These are phyloP conservation scores for Aspergillus taichungensis DNA, from an alignment of 495 filamentous ascomycete species.

Conservation along the genomic window DNA sequence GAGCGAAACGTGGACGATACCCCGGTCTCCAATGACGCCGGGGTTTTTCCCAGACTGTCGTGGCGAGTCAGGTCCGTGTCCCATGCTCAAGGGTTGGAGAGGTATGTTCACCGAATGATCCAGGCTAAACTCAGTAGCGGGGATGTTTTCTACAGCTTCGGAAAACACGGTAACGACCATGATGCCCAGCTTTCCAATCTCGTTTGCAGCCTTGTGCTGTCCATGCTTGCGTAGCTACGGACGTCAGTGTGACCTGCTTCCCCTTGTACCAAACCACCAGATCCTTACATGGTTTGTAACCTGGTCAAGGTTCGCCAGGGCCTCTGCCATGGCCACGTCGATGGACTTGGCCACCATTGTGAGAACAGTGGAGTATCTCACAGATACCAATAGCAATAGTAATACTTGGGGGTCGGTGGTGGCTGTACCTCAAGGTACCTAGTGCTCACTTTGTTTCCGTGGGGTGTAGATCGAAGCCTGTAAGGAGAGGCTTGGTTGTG, in stretches of 20 bases:
- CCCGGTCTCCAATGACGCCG: neutral
- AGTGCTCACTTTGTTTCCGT: too few relatives aligned
- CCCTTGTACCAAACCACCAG: neutral
- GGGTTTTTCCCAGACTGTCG: neutral
- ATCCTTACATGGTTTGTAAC: slow-evolving; percentile 15
- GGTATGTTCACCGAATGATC: slow-evolving; percentile 9
- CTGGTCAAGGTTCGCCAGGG: slow-evolving; percentile 15
- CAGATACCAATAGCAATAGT: neutral
- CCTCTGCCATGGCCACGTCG: slow-evolving; percentile 16
- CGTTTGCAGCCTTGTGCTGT: slow-evolving; percentile 16
- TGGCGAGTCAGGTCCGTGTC: neutral
- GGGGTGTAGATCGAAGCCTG: too few relatives aligned
- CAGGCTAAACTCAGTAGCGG: slow-evolving; percentile 6
- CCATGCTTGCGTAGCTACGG: slow-evolving; percentile 18
- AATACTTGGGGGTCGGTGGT: neutral
- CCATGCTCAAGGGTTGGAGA: neutral
- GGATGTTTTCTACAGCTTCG: slow-evolving; percentile 9
- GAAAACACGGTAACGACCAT: slow-evolving; percentile 16
- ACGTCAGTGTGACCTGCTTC: slow-evolving; percentile 1
- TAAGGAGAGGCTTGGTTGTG: too few relatives aligned
- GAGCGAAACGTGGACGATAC: neutral
- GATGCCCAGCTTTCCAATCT: slow-evolving; percentile 19
- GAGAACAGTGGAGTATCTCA: neutral
- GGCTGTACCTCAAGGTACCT: too few relatives aligned
- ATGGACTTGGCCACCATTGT: slow-evolving; percentile 8